These are phyloP conservation scores for Kodamaea ohmeri DNA, from an alignment of 1,139 yeast species.

Conservation along the genomic window DNA sequence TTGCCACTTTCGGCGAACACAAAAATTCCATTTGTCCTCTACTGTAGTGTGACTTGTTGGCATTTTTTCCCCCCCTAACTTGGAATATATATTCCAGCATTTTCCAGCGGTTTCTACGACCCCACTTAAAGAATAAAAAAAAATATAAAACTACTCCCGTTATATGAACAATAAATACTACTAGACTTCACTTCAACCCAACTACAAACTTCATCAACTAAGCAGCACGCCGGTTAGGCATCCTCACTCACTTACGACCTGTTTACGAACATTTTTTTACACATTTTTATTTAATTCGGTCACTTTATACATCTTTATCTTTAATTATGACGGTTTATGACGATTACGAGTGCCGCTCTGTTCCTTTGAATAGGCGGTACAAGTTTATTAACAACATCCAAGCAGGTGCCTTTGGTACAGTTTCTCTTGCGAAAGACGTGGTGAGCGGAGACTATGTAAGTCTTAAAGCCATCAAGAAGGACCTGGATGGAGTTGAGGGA, in stretches of 20 bases:
- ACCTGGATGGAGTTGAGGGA: conserved; percentile 18
- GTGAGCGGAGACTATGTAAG: conserved; percentile 21
- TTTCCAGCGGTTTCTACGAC: conserved; percentile 7
- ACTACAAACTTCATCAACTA: neutral
- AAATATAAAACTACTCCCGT: neutral
- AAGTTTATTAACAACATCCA: conserved; percentile 40
- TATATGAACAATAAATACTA: conserved; percentile 2
- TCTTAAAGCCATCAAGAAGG: conserved; percentile 41
- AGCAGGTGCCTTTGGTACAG: conserved; percentile 54
- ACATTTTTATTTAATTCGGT: conserved; percentile 1
- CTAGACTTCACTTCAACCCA: conserved; percentile 3
- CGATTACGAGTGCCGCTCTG: conserved; percentile 33
- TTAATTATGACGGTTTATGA: conserved; percentile 20
- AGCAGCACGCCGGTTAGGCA: neutral
- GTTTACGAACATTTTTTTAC: conserved; percentile 7
- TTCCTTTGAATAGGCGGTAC: conserved; percentile 34
- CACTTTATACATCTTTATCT: conserved; percentile 4
- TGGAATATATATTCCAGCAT: conserved; percentile 8
- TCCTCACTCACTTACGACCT: conserved; percentile 4
- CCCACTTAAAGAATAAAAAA: conserved; percentile 1
- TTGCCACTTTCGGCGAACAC: conserved; percentile 3
- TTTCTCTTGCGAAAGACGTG: conserved; percentile 45
- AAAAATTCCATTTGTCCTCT: conserved; percentile 3
- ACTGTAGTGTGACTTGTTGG: conserved; percentile 9
- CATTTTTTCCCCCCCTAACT: conserved; percentile 4